Evolutionary conservation across 371 early-diverging fungal genomes (phyloP).

Genomic region (Mycotypha africana): DNA sequence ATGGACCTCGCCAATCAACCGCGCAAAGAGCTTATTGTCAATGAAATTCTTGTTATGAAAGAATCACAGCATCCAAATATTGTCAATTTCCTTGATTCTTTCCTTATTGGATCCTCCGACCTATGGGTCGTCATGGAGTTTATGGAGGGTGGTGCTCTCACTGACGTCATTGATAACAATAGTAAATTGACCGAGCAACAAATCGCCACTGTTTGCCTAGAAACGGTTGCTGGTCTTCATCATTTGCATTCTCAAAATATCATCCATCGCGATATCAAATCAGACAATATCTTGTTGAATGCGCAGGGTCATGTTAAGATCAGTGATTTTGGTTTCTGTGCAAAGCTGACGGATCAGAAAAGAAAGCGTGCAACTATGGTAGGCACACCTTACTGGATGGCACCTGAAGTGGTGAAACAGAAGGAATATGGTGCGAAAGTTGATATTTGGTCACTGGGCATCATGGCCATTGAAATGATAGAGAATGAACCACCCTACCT

Average conservation of each 20-base stretch:
- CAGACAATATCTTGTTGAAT: conserved; percentile 89
- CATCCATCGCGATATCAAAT: conserved; percentile 97
- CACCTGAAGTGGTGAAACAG: conserved; percentile 90
- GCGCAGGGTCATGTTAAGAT: conserved; percentile 90
- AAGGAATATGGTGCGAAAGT: conserved; percentile 88
- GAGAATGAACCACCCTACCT: conserved; percentile 97
- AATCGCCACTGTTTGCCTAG: conserved; percentile 86
- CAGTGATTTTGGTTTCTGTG: conserved; percentile 93
- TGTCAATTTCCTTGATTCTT: conserved; percentile 91
- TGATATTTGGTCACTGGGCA: conserved; percentile 93
- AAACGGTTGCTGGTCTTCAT: conserved; percentile 85
- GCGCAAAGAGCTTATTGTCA: conserved; percentile 90
- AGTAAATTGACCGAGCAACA: conserved; percentile 80
- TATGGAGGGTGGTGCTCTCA: conserved; percentile 97
- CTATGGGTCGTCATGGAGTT: conserved; percentile 99
- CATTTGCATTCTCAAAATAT: conserved; percentile 90
- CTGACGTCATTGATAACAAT: conserved; percentile 94
- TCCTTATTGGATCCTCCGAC: conserved; percentile 73
- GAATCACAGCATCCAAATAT: conserved; percentile 93
- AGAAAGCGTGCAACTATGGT: conserved; percentile 93
- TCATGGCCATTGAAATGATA: conserved; percentile 98
- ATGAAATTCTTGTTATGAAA: conserved; percentile 95
- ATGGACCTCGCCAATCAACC: conserved; percentile 94
- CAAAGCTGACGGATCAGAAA: conserved; percentile 78
- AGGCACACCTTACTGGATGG: conserved; percentile 94